Evolutionary conservation across 2,329 filamentous ascomycete genomes (phyloP).

Genomic region (Colletotrichum sp.): DNA sequence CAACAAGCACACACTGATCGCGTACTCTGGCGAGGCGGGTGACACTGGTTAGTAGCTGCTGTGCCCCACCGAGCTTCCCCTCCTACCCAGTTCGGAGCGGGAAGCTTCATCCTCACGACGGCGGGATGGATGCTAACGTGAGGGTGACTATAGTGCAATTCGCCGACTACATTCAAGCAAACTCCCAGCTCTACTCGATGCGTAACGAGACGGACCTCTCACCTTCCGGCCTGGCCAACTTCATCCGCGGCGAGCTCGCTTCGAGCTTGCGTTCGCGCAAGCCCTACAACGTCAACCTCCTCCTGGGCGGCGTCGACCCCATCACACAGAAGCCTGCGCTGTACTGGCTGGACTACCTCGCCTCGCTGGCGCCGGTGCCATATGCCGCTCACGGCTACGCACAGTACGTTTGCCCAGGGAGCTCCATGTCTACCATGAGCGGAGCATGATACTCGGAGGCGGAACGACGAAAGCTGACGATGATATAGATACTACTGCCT

Average conservation of each 20-base stretch:
- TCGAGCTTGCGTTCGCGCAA: conserved; percentile 88
- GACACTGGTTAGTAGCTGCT: conserved; percentile 74
- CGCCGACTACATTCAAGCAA: conserved; percentile 98
- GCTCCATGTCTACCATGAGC: conserved; percentile 26
- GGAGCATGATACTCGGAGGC: background rate
- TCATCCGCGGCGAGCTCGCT: conserved; percentile 92
- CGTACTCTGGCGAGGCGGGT: conserved; percentile 93
- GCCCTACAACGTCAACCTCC: conserved; percentile 95
- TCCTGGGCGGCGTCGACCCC: conserved; percentile 91
- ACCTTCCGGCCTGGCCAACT: conserved; percentile 87
- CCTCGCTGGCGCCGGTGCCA: conserved; percentile 83
- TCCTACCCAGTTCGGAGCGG: background rate
- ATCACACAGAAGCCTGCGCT: conserved; percentile 90
- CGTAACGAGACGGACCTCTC: conserved; percentile 93
- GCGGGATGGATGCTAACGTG: conserved; percentile 4
- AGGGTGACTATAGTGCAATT: conserved; percentile 78
- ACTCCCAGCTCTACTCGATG: conserved; percentile 98
- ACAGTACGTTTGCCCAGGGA: conserved; percentile 66
- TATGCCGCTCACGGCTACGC: conserved; percentile 99
- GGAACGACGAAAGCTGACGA: conserved; percentile 25
- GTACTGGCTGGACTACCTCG: conserved; percentile 98
- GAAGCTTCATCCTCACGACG: background rate
- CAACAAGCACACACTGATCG: conserved; percentile 94
- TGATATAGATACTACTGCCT: conserved; percentile 89
- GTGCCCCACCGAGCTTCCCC: background rate